Conservation (phyloP, 495 filamentous ascomycete genomes). For the Clavariopsis aquatica region DNA sequence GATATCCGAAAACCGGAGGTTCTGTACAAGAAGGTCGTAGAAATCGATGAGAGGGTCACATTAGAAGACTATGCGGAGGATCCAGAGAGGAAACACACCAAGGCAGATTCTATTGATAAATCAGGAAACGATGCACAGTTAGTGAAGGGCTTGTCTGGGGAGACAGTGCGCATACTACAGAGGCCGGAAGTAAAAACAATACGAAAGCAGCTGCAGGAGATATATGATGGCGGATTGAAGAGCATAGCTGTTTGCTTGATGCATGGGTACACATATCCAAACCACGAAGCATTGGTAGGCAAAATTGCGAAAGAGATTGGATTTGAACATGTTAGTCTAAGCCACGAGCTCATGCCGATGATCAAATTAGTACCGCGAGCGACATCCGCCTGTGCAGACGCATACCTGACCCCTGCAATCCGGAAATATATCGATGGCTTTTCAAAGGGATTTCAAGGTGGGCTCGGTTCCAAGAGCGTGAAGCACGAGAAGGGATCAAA, state of each 20-base stretch:
- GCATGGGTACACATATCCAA: constrained; percentile 79
- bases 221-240: constrained; percentile 63
- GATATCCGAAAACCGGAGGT: constrained; percentile 52
- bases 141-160: constrained; percentile 67
- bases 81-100: constrained; percentile 59
- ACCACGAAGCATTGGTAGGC: constrained; percentile 70
- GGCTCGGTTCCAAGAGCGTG: constrained; percentile 67
- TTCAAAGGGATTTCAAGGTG: constrained; percentile 70
- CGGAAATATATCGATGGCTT: constrained; percentile 94
- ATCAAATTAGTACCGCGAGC: constrained; percentile 85
- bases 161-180: constrained; percentile 67
- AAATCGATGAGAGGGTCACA: constrained; percentile 55
- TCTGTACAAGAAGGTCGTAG: constrained; percentile 50
- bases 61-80: constrained; percentile 87
- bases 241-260: constrained; percentile 78
- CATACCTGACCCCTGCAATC: constrained; percentile 93
- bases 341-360: constrained; percentile 88
- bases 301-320: constrained; percentile 70
- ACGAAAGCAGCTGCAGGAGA: constrained; percentile 55
- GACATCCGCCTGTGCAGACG: constrained; percentile 91
- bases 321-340: constrained; percentile 72
- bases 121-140: constrained; percentile 54
- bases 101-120: constrained; percentile 52
- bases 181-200: constrained; percentile 58
- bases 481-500: constrained; percentile 56